phyloP scores from a whole-genome alignment of 495 filamentous ascomycete species.

The Penicillium lagena region DNA sequence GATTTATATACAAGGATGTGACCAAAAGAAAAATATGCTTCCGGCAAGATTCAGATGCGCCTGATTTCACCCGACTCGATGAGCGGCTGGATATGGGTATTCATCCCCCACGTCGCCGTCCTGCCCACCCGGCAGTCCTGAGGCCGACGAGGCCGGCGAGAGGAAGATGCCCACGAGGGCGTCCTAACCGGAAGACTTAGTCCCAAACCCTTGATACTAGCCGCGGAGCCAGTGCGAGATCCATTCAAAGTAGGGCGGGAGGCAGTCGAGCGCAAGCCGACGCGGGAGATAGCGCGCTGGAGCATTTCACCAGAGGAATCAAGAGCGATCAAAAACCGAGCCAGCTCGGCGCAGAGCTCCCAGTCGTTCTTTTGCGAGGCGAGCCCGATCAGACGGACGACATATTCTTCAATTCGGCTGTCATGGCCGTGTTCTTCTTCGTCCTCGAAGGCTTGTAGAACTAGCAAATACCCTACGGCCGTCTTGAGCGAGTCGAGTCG shows the following conservation, averaged over 20 bases:
- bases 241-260: conserved; percentile 14
- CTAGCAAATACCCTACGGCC: conserved; percentile 91
- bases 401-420: conserved; percentile 53
- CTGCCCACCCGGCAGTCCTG: conserved; percentile 11
- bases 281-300: conserved; percentile 67
- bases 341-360: conserved; percentile 94
- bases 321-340: conserved; percentile 85
- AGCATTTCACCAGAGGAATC: conserved; percentile 82
- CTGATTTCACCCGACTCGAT: conserved; percentile 8
- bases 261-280: conserved; percentile 34
- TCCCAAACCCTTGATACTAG: conserved; percentile 32
- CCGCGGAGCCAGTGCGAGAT: conserved; percentile 10
- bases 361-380: conserved; percentile 85
- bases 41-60: too few relatives aligned
- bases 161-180: conserved; percentile 33
- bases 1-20: neutral
- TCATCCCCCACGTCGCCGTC: conserved; percentile 18
- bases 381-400: conserved; percentile 72
- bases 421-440: conserved; percentile 62
- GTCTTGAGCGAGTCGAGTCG: conserved; percentile 83
- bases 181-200: conserved; percentile 27
- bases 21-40: neutral
- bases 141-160: conserved; percentile 24
- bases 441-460: conserved; percentile 90
- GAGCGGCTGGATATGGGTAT: conserved; percentile 8